These are phyloP conservation scores for Vachellia pachyceras DNA, from an alignment of 306 rosid species.

Conservation along the genomic window DNA sequence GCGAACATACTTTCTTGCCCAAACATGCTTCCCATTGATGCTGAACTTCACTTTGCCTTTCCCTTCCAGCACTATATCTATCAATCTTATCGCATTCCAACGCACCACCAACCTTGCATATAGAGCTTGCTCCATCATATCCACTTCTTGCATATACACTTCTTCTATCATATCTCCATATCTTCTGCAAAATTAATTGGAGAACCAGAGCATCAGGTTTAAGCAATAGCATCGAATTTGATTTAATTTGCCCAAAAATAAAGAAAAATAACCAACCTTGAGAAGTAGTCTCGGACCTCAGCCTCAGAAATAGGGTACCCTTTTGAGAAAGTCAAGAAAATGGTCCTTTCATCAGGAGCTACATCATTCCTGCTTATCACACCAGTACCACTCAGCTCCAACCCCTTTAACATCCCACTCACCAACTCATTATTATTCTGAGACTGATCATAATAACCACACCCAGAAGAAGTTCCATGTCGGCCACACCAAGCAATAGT, in stretches of 20 bases:
- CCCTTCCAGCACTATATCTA: constrained; percentile 45
- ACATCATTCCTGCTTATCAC: constrained; percentile 1
- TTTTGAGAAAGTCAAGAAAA: constrained; percentile 67
- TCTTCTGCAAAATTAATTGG: constrained; percentile 38
- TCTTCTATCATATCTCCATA: constrained; percentile 57
- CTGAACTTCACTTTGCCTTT: constrained; percentile 48
- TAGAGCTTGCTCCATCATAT: constrained; percentile 49
- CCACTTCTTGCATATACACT: constrained; percentile 62
- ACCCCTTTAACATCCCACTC: constrained; percentile 18
- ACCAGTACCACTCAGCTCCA: neutral
- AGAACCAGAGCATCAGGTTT: too few relatives aligned
- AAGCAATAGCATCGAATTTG: too few relatives aligned
- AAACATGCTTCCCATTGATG: constrained; percentile 75
- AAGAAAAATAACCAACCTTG: constrained; percentile 36
- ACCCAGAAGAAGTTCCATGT: too few relatives aligned
- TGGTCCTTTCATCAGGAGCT: constrained; percentile 56
- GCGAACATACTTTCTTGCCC: constrained; percentile 64
- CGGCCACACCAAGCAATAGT: neutral
- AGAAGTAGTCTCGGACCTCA: constrained; percentile 57
- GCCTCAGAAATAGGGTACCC: constrained; percentile 64
- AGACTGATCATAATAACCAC: too few relatives aligned
- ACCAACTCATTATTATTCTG: too few relatives aligned
- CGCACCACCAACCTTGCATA: constrained; percentile 64
- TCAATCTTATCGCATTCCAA: neutral
- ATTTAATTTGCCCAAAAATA: neutral